Conservation (phyloP, 306 rosid genomes). For the Sophora flavescens region DNA sequence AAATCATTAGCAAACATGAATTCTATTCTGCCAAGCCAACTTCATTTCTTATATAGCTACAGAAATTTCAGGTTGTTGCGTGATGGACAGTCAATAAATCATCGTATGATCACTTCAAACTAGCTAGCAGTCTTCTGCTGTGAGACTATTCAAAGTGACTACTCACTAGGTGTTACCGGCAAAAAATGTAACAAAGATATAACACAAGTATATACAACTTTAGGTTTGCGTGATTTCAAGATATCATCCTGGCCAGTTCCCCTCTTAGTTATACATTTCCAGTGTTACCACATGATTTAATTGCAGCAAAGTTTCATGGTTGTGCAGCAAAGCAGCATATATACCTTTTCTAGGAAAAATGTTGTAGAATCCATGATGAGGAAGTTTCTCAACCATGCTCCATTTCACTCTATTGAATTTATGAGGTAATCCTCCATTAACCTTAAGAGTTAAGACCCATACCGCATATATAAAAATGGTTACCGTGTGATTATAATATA, state of each 20-base stretch:
- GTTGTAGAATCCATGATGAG: conserved; percentile 11
- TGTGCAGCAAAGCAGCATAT: background rate
- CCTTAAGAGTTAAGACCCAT: background rate
- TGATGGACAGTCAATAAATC: conserved; percentile 9
- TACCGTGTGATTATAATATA: conserved; percentile 49
- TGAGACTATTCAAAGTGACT: background rate
- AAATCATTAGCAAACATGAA: conserved; percentile 31
- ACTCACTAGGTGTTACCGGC: background rate
- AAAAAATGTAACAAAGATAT: conserved; percentile 4
- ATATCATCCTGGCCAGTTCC: background rate
- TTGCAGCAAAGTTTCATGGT: conserved; percentile 8
- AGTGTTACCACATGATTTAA: background rate
- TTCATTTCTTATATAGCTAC: background rate
- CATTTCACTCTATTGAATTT: background rate
- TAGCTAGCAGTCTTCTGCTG: conserved; percentile 2
- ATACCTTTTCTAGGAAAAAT: background rate
- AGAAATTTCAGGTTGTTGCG: background rate
- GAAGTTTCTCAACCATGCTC: conserved; percentile 31
- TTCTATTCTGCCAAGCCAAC: background rate
- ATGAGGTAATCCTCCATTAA: conserved; percentile 2
- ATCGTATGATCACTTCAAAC: conserved; percentile 29
- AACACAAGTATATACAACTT: conserved; percentile 1
- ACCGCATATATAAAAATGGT: background rate
- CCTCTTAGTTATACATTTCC: conserved; percentile 1
- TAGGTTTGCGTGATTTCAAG: conserved; percentile 4